These are phyloP conservation scores for Fusarium miscanthi DNA, from an alignment of 2,329 filamentous ascomycete genomes.

Conservation along the genomic window DNA sequence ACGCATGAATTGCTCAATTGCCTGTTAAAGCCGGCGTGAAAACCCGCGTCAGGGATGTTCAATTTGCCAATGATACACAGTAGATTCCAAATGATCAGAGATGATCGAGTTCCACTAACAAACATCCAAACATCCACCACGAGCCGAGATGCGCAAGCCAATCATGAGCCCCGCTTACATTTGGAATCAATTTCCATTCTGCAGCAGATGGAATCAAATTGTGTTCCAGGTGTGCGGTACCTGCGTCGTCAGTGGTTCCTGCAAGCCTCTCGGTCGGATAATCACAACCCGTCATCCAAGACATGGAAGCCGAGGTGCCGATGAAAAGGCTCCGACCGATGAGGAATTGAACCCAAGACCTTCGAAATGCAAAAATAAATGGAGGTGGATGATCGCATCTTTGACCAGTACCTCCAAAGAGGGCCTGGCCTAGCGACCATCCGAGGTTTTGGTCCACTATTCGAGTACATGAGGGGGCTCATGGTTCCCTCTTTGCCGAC, in stretches of 20 bases:
- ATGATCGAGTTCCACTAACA: conserved; percentile 1
- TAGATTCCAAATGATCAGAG: not conserved
- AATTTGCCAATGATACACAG: not conserved
- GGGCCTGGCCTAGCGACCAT: conserved; percentile 24
- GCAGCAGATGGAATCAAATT: conserved; percentile 21
- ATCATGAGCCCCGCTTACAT: conserved; percentile 24
- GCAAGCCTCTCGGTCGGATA: not conserved
- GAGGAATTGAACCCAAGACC: conserved; percentile 3
- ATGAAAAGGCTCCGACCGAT: not conserved
- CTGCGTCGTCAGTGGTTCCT: conserved; percentile 6
- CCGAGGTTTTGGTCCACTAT: not conserved
- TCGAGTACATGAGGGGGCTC: not conserved
- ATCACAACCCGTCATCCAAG: not conserved
- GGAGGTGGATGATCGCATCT: conserved; percentile 21
- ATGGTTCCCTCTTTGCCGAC: not conserved
- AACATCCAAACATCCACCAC: not conserved
- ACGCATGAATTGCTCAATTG: not conserved
- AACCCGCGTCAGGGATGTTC: not conserved
- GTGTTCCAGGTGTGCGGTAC: not conserved
- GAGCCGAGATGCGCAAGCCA: not conserved
- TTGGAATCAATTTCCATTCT: conserved; percentile 28
- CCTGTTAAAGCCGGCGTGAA: not conserved
- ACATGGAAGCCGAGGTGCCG: not conserved
- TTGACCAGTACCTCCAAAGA: conserved; percentile 18
- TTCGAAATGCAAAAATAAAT: not conserved